Evolutionary conservation across 2,329 filamentous ascomycete genomes (phyloP), one percentile per base, ranked within the genome.

Genomic region (Aspergillus sp.): DNA sequence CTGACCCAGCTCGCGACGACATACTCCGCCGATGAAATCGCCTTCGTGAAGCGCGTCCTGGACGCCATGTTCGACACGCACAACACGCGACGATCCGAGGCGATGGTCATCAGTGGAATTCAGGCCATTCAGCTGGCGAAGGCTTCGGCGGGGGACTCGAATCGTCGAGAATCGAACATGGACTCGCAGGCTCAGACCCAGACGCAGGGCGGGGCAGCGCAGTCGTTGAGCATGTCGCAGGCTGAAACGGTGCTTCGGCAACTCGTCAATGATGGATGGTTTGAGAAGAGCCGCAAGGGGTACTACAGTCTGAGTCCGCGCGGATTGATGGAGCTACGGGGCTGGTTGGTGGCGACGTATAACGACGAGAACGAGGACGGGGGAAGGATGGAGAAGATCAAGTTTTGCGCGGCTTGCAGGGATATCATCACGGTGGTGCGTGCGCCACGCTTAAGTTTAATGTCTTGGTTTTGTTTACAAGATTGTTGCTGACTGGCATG

Each of bases 11-110:
- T 97, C 45, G 92, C 93, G 2, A 98, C 95, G 0, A 87, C 85
- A 0, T 90, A 90, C 71, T 85, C 83, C 7, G 80, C 91, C 0
- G 92, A 96, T 66, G 93, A 98, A 78, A 90, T 98, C 32, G 87
- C 90, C 0, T 99, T 92, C 73, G 85, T 98, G 56, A 95, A 96
- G 76, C 84, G 95, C 9, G 75, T 97, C 3, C 84, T 99, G 0
- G 93, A 97, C 73, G 87, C 85, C 67, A 96, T 99, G 85, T 99
- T 98, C 72, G 91, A 96, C 64, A 89, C 86, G 20, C 87, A 92
- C 78, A 98, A 98, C 71, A 91, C 88, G 0, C 83, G 81, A 9
- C 82, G 86, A n/a, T 86, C 87, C 69, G 94, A 99, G 76, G 85
- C 92, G 26, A 88, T 97, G 85, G 92, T 91, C 3, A 80, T 98